Base-by-base conservation (phyloP, 768 basidiomycete species). In the Amanita jacksonii region DNA sequence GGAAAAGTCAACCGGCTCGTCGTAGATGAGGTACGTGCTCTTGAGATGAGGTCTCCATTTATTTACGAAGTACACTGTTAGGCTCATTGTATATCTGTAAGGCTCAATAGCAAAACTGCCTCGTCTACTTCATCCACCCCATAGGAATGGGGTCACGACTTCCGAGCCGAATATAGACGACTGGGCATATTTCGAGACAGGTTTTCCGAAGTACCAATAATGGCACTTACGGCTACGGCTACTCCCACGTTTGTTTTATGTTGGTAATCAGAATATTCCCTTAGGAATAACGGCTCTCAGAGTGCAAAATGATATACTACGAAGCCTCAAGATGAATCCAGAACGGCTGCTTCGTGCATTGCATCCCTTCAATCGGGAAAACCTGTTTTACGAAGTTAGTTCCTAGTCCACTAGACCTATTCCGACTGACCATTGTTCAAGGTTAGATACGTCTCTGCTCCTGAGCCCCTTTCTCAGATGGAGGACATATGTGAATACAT, bases 81-180 rank as follows among this genome's bases (percentile, higher is more conserved):
- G 83, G 87, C 85, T 1, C 85, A 89, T 57, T 87, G 87, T 51
- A 86, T 89, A 50, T 87, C 85, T 15, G 85, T 84, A 49, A 52
- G 69, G 49, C 30, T 2, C 10, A n/a, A 23, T 37, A 40, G 20
- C 27, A 10, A 28, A 13, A 7, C 40, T n/a, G 3, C 8, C 10
- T 16, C 10, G 27, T 18, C 16, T 35, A 22, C 23, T 10, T 27
- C 18, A 8, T 22, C 24, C 5, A 16, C 25, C 41, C 22, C 34
- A 12, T 49, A 86, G 81, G 86, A 88, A 68, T 89, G 85, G 87
- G 85, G 85, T 0, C 85, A 87, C 38, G 79, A 86, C 52, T 88
- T 88, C 56, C 76, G 88, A 19, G 68, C 59, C 24, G 81, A 86
- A 33, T 91, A 89, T 54, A 66, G 86, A 34, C 71, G 66, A 19